Base-by-base conservation (phyloP, 768 basidiomycete genomes). In the Tylopilus sp. region DNA sequence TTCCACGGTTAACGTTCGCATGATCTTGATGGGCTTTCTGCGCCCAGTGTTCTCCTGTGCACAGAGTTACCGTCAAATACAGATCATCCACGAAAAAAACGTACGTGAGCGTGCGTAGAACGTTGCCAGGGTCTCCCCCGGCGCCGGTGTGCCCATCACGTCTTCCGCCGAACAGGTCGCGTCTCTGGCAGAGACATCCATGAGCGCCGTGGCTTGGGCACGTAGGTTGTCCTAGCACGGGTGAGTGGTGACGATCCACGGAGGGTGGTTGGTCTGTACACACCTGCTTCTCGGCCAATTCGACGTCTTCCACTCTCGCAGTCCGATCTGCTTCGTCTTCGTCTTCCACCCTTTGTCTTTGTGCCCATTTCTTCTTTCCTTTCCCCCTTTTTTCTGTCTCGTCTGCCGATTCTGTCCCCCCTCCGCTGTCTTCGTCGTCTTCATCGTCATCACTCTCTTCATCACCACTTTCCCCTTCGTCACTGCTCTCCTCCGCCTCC, bases 101-200 rank as follows among this genome's bases (percentile, higher is more conserved):
- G 60, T 66, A 87, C 89, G 81, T 17, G 87, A 85, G 9, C 92
- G 82, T 6, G 86, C 83, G 61, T 92, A 95, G 66, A 95, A 95
- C 69, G 78, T 77, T 0, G 90, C 85, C 9, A 94, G 71, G 0
- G 87, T 88, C 68, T 96, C 93, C 12, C 91, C 89, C 0, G 91
- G 90, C 5, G 87, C 74, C 0, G 93, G 93, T 0, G 91, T 93
- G 60, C 85, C 87, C 25, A 87, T 64, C 1, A 80, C 68, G 53
- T 93, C 90, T 63, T 92, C 91, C 0, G 79, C 74, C 1, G 86
- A 81, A 5, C 84, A 76, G 2, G 67, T 55, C 6, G 75, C 70
- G 21, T 74, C 72, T 50, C 83, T 83, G 48, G 80, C 82, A 9
- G 84, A 69, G 0, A 85, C 84, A 6, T 84, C 87, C 78, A 90